phyloP scores from a whole-genome alignment of 768 basidiomycete genomes.

The Hericium coralloides region DNA sequence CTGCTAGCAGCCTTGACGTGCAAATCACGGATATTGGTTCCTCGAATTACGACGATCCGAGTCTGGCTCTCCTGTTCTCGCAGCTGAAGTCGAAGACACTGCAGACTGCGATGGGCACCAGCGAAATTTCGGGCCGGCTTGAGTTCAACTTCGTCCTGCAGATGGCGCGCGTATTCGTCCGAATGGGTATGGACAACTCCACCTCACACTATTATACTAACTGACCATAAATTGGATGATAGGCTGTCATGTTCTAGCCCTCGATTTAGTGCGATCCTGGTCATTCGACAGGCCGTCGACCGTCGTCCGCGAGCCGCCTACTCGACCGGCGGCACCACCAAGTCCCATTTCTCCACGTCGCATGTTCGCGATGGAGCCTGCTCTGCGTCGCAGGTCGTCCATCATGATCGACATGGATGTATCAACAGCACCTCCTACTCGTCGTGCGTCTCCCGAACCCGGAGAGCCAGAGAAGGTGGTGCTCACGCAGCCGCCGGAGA shows the following conservation, averaged over 20 bases:
- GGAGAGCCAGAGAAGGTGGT: slow-evolving; percentile 13
- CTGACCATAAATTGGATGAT: neutral
- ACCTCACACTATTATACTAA: no score
- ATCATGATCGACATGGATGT: slow-evolving; percentile 91
- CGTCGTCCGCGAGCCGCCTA: slow-evolving; percentile 15
- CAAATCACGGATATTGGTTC: slow-evolving; percentile 61
- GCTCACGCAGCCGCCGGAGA: slow-evolving; percentile 13
- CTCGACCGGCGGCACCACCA: slow-evolving; percentile 23
- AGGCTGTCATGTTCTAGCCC: slow-evolving; percentile 91
- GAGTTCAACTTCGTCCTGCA: slow-evolving; percentile 97
- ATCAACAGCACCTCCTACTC: slow-evolving; percentile 48
- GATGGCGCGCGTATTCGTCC: slow-evolving; percentile 85
- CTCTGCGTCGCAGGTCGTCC: slow-evolving; percentile 53
- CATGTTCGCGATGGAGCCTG: slow-evolving; percentile 40
- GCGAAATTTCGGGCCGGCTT: slow-evolving; percentile 76
- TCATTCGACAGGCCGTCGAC: slow-evolving; percentile 77
- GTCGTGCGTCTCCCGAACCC: slow-evolving; percentile 39
- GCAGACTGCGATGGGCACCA: slow-evolving; percentile 89
- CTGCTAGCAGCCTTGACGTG: slow-evolving; percentile 50
- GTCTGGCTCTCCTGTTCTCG: slow-evolving; percentile 82
- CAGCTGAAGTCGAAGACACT: slow-evolving; percentile 85
- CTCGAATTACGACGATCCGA: slow-evolving; percentile 90
- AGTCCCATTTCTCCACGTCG: slow-evolving; percentile 38
- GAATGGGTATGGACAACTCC: slow-evolving; percentile 65
- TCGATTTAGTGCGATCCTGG: slow-evolving; percentile 87